Evolutionary conservation across 768 basidiomycete genomes (phyloP).

Genomic region (Polyporus arcularius): DNA sequence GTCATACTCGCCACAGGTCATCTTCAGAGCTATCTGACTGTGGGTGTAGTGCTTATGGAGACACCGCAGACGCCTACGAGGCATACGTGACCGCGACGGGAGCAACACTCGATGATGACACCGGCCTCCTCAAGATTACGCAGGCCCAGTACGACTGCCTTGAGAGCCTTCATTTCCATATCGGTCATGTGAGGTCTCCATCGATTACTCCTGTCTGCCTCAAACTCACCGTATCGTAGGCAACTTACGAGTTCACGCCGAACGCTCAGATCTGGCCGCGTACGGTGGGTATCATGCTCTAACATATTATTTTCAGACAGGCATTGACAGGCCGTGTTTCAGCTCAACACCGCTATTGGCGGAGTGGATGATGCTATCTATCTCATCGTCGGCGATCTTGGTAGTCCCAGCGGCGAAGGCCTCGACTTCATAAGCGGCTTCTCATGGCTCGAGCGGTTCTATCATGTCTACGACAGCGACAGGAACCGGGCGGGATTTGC

Average conservation of each 20-base stretch:
- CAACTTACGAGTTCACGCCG: conserved; percentile 27
- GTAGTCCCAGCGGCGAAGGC: conserved; percentile 42
- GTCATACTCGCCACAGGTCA: conserved; percentile 32
- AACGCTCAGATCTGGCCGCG: conserved; percentile 35
- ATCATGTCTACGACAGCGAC: conserved; percentile 43
- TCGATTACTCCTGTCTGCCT: no score
- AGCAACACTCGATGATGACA: conserved; percentile 30
- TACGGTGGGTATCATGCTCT: conserved; percentile 24
- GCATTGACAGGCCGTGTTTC: background rate
- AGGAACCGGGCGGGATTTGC: conserved; percentile 44
- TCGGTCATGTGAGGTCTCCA: conserved; percentile 30
- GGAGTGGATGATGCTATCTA: conserved; percentile 44
- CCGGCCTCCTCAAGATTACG: conserved; percentile 34
- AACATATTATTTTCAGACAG: no score
- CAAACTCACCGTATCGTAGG: no score
- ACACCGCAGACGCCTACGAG: conserved; percentile 30
- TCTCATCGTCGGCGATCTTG: conserved; percentile 39
- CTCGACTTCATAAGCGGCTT: conserved; percentile 50
- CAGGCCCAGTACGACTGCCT: conserved; percentile 30
- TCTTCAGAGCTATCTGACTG: background rate
- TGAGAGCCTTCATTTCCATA: conserved; percentile 34
- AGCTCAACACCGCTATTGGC: conserved; percentile 60
- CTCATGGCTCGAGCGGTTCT: conserved; percentile 41
- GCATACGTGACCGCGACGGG: conserved; percentile 34
- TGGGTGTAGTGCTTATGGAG: background rate